These are phyloP conservation scores for Pharnaceum exiguum DNA, from an alignment of 148 eudicot genomes.

Conservation along the genomic window DNA sequence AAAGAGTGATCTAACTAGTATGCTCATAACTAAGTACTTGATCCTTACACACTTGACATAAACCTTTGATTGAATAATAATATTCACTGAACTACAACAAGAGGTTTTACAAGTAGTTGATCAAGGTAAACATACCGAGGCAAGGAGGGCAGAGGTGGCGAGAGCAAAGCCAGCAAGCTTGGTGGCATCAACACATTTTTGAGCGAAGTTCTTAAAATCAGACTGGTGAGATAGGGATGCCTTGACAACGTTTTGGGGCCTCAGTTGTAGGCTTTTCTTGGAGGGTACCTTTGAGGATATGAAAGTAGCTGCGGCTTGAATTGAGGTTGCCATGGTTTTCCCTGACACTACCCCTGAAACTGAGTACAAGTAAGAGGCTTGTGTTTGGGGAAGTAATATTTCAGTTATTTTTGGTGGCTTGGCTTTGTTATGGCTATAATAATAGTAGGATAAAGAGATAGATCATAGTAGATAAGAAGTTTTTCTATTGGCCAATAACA, in stretches of 20 bases:
- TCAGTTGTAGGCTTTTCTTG: slow-evolving; percentile 37
- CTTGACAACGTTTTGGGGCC: slow-evolving; percentile 58
- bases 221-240: slow-evolving; percentile 77
- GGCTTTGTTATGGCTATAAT: slow-evolving; percentile 11
- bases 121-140: slow-evolving; percentile 54
- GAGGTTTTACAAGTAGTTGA: background rate
- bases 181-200: slow-evolving; percentile 80
- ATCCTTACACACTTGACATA: too few species aligned
- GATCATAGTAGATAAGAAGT: slow-evolving; percentile 49
- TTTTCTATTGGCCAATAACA: slow-evolving; percentile 50
- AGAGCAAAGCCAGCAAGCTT: slow-evolving; percentile 96
- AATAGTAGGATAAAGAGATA: slow-evolving; percentile 64
- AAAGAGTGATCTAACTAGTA: too few species aligned
- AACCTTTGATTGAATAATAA: too few species aligned
- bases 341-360: background rate
- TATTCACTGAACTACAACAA: too few species aligned
- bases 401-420: slow-evolving; percentile 44
- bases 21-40: too few species aligned
- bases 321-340: slow-evolving; percentile 76
- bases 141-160: slow-evolving; percentile 89
- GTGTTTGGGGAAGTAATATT: slow-evolving; percentile 17
- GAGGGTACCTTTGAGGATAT: slow-evolving; percentile 48
- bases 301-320: slow-evolving; percentile 90
- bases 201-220: slow-evolving; percentile 80
- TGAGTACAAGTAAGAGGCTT: slow-evolving; percentile 10